Percentiles rank a stretch among this genome's conserved stretches.
Evolutionary conservation across 768 basidiomycete genomes (phyloP).

Genomic region (Sutorius australiensis): DNA sequence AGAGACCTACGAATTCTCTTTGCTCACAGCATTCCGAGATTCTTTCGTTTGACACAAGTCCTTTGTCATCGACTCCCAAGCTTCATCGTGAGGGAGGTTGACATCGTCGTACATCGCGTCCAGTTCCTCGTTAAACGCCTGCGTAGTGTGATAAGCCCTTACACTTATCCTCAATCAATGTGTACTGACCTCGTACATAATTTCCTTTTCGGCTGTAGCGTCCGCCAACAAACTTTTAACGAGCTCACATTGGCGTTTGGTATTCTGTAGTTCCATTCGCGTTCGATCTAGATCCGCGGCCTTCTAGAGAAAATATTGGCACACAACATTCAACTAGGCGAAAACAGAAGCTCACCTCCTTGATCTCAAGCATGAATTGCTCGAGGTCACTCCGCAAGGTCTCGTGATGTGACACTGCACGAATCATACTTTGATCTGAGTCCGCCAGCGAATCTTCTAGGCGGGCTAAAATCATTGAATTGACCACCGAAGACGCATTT

Average conservation of each 20-base stretch:
- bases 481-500: slow-evolving; percentile 18
- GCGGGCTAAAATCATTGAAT: slow-evolving; percentile 11
- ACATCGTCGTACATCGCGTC: slow-evolving; percentile 88
- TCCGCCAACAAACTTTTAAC: slow-evolving; percentile 76
- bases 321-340: neutral
- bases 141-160: slow-evolving; percentile 2
- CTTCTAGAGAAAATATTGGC: slow-evolving; percentile 40
- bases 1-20: slow-evolving; percentile 74
- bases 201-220: slow-evolving; percentile 82
- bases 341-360: slow-evolving; percentile 45
- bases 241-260: slow-evolving; percentile 72
- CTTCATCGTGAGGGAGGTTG: slow-evolving; percentile 77
- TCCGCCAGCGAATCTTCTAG: slow-evolving; percentile 54
- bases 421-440: slow-evolving; percentile 53
- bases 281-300: slow-evolving; percentile 58
- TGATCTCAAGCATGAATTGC: slow-evolving; percentile 47
- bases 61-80: slow-evolving; percentile 71
- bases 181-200: slow-evolving; percentile 79
- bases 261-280: slow-evolving; percentile 61
- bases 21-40: slow-evolving; percentile 62
- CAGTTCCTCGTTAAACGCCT: slow-evolving; percentile 95
- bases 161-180: neutral
- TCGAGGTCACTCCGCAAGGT: slow-evolving; percentile 49
- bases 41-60: slow-evolving; percentile 77
- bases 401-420: slow-evolving; percentile 53